phyloP scores from a whole-genome alignment of 1,284 basidiomycete genomes.

The Peniophora sp. region DNA sequence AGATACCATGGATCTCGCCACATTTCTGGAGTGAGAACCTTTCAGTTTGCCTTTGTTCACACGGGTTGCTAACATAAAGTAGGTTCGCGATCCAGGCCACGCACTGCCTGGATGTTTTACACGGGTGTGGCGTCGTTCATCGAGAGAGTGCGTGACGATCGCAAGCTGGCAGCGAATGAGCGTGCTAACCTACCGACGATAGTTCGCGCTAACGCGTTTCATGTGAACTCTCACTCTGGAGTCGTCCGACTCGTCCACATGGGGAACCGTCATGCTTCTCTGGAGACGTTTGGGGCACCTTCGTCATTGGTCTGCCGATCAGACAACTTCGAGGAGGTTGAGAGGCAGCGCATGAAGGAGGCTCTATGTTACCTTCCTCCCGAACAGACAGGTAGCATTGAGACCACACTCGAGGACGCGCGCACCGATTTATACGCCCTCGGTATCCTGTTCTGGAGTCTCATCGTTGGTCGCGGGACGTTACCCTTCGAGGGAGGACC shows the following conservation, averaged over 20 bases:
- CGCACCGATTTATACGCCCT: constrained; percentile 65
- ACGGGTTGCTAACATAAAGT: not conserved
- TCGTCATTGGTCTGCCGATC: constrained; percentile 54
- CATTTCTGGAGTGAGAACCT: constrained; percentile 56
- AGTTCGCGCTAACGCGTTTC: constrained; percentile 71
- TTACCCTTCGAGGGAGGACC: constrained; percentile 68
- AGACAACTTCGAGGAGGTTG: constrained; percentile 45
- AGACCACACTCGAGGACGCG: constrained; percentile 61
- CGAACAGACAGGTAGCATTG: constrained; percentile 65
- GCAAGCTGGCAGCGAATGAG: too few species aligned
- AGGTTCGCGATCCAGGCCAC: constrained; percentile 70
- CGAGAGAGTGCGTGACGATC: not conserved
- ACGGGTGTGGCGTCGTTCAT: constrained; percentile 33
- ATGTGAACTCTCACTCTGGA: constrained; percentile 59
- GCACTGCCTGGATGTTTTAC: constrained; percentile 57
- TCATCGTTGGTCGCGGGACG: constrained; percentile 58
- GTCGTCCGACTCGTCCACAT: constrained; percentile 64
- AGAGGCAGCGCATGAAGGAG: constrained; percentile 64
- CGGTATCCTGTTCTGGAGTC: constrained; percentile 63
- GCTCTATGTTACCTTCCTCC: constrained; percentile 66
- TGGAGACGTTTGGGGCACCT: constrained; percentile 63
- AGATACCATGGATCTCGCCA: constrained; percentile 67
- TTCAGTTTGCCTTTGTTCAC: too few species aligned
- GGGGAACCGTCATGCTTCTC: constrained; percentile 65
- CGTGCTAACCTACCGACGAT: not conserved